Evolutionary conservation across 805 yeast genomes (phyloP).

Genomic region (Candida endomychidarum): DNA sequence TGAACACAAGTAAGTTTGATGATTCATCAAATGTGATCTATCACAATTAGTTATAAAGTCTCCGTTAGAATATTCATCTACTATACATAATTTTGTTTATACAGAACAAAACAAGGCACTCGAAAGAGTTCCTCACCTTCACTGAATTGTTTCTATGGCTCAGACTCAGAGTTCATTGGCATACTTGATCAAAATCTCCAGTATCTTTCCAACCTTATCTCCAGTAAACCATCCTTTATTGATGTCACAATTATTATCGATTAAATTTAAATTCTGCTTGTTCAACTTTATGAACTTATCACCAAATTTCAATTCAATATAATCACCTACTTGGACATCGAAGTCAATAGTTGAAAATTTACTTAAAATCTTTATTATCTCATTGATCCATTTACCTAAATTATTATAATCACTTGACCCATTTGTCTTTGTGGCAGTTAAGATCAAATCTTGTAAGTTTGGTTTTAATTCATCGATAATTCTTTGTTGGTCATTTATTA

Average conservation of each 20-base stretch:
- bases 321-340: conserved; percentile 10
- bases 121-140: too few relatives aligned
- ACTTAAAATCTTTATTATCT: conserved; percentile 13
- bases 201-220: conserved; percentile 7
- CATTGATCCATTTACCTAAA: conserved; percentile 15
- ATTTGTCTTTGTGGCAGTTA: conserved; percentile 5
- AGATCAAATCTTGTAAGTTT: conserved; percentile 1
- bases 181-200: conserved; percentile 6
- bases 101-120: too few relatives aligned
- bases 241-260: conserved; percentile 9
- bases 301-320: conserved; percentile 6
- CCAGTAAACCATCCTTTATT: conserved; percentile 9
- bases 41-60: too few relatives aligned
- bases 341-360: conserved; percentile 8
- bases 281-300: conserved; percentile 11
- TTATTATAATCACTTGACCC: conserved; percentile 9
- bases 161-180: too few relatives aligned
- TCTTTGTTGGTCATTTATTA: conserved; percentile 13
- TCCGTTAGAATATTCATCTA: too few relatives aligned
- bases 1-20: too few relatives aligned
- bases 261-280: conserved; percentile 9
- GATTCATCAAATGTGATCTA: too few relatives aligned
- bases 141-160: too few relatives aligned
- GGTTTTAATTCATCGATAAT: conserved; percentile 11
- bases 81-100: too few relatives aligned